Base-by-base conservation (phyloP, 108 stramenopile genomes). In the Mediolabrus comicus region DNA sequence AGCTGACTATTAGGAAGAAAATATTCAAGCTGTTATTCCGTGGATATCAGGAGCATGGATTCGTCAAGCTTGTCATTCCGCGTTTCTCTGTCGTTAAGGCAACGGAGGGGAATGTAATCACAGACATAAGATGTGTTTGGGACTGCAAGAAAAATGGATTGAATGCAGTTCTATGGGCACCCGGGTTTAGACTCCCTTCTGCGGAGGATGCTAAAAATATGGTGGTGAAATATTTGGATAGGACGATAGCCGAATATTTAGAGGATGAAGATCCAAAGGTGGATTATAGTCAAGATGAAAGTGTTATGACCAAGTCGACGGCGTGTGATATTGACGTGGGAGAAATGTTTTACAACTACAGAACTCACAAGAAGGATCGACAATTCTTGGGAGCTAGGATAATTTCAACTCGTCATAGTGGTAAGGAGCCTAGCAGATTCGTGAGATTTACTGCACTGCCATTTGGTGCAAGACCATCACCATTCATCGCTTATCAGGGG, bases 311-410 rank as follows among this genome's bases (percentile, higher is more conserved):
- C 3, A 36, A 59, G 17, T 36, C 34, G 33, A 43, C 3, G 12
- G 25, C 22, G 9, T 39, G 28, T 3, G 69, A 70, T 53, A 41
- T 70, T 8, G 59, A 70, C 27, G 69, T 70, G 2, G 58, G 59
- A 39, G 22, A 61, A 36, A 33, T 38, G 59, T 70, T 70, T 36
- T 24, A 62, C 59, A 70, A 70, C 19, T 60, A 25, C 24, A 2
- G 4, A 14, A 2, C 38, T 17, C 69, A 70, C 19, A 9, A 19
- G 8, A 13, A 4, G 39, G 69, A 70, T 27, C 35, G 69, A 19
- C 41, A 35, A 2, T 29, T 35, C 26, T 14, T 43, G 10, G 69
- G 69, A 22, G 59, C 61, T 2, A 22, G 58, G 6, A 33, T 41
- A 24, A 53, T 61, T 61, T 9, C 33, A 26, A 70, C 69, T 22